Conservation (phyloP, 257 asterid genomes). For the Nicotiana attenuata region DNA sequence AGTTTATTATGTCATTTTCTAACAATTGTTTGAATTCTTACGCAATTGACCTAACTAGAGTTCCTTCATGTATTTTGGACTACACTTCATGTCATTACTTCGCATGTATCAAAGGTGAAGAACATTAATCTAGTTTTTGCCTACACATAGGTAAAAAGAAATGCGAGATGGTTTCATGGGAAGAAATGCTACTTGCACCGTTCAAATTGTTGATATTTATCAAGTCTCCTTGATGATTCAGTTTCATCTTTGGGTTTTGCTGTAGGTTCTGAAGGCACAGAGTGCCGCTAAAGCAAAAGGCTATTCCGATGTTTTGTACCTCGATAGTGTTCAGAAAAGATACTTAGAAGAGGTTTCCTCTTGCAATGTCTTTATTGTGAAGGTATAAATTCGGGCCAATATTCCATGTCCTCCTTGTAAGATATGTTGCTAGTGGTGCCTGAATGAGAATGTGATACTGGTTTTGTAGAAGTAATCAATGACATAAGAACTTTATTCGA, state of each 20-base stretch:
- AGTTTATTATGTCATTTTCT: neutral
- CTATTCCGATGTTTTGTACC: constrained; percentile 82
- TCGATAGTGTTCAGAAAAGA: constrained; percentile 67
- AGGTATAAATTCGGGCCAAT: constrained; percentile 9
- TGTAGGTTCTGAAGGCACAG: constrained; percentile 86
- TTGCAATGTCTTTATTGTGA: constrained; percentile 85
- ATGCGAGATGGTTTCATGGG: neutral
- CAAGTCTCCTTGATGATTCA: neutral
- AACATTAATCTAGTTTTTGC: neutral
- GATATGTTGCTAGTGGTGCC: neutral
- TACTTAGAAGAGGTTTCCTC: constrained; percentile 97
- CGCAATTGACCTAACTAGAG: neutral
- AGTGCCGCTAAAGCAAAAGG: constrained; percentile 93
- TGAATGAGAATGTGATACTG: neutral
- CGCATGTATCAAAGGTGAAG: neutral
- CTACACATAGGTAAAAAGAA: neutral
- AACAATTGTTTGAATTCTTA: neutral
- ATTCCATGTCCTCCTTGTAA: neutral
- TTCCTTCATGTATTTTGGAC: neutral
- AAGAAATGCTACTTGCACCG: neutral
- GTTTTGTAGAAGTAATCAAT: neutral
- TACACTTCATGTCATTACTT: neutral
- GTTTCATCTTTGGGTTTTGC: neutral
- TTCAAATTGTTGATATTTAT: neutral
- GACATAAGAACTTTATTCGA: neutral